Evolutionary conservation across 768 basidiomycete species (phyloP), one percentile per base, ranked within the genome.

Genomic region (Boletus reticuloceps): DNA sequence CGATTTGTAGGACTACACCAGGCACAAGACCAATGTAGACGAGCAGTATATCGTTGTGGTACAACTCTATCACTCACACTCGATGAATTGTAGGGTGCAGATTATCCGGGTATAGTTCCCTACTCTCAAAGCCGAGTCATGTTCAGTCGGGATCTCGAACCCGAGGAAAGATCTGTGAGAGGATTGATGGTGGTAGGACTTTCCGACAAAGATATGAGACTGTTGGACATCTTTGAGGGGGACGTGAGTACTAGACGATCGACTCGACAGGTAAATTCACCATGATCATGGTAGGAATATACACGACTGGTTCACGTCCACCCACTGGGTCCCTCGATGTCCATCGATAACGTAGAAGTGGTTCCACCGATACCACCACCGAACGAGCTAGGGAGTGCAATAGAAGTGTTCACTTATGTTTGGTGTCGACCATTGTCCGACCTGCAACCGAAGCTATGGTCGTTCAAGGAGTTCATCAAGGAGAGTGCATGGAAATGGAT

Each of bases 31-130:
- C 57, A 82, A 84, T 66, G 88, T 87, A 69, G 50, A 40, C 19
- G 22, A 38, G 6, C 34, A 31, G 29, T 12, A 19, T 22, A 13
- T 43, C 17, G 9, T 43, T 13, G 27, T 25, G 10, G 14, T 42
- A 22, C 34, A 22, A 44, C 32, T 19, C 22, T 38, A 20, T 39
- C 14, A 37, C 55, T 51, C 53, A 60, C 56, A 27, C 50, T 46
- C 39, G 53, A 32, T 25, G 45, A 55, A 32, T 54, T 45, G 19
- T 54, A 89, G 86, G 54, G 63, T 41, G 84, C 77, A 41, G 92
- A 94, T 65, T 98, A 96, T 64, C 95, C 95, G 1, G 95, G 86
- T 0, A 78, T 97, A 25, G 66, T 96, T 12, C 83, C 89, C 1
- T 81, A 80, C 51, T 69, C 74, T 5, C 71, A 75, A 54, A 82